A percentile compares a stretch with the other conserved stretches of the same genome.
These are phyloP conservation scores for Zygosaccharomyces gambellarensis DNA, from an alignment of 805 yeast species.

Conservation along the genomic window DNA sequence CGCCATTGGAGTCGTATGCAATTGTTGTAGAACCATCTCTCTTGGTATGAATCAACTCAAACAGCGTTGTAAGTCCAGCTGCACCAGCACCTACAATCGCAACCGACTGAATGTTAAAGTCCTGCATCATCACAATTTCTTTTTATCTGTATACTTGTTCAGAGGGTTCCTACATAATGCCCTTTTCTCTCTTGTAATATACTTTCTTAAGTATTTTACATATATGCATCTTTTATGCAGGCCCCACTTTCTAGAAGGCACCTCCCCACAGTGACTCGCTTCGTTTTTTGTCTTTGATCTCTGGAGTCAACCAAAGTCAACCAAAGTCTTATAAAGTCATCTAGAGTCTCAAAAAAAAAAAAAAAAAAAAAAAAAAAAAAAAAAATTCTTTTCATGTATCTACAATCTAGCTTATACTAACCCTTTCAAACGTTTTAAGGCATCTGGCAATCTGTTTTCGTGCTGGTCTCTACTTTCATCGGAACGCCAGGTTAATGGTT, in stretches of 20 bases:
- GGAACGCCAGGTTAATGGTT: constrained; percentile 21
- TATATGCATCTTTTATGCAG: not conserved
- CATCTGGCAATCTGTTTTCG: constrained; percentile 16
- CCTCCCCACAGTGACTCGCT: not conserved
- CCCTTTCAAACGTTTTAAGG: constrained; percentile 1
- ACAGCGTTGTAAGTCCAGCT: constrained; percentile 37
- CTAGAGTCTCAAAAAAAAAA: not conserved
- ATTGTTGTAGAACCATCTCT: constrained; percentile 30
- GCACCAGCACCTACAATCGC: constrained; percentile 43
- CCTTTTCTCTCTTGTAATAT: not conserved
- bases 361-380: too few relatives aligned
- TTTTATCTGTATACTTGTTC: too few relatives aligned
- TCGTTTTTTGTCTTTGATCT: not conserved
- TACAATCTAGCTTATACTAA: not conserved
- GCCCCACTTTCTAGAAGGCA: not conserved
- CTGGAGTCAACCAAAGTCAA: not conserved
- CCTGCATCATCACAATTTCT: constrained; percentile 5
- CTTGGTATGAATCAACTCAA: constrained; percentile 33
- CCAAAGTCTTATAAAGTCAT: not conserved
- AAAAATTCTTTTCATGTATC: not conserved
- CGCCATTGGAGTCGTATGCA: constrained; percentile 12
- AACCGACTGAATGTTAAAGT: constrained; percentile 21
- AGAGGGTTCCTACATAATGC: too few relatives aligned
- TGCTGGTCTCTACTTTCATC: constrained; percentile 30
- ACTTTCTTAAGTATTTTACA: not conserved